phyloP scores from a whole-genome alignment of 352 stramenopile genomes.

The Phytophthora cactorum region DNA sequence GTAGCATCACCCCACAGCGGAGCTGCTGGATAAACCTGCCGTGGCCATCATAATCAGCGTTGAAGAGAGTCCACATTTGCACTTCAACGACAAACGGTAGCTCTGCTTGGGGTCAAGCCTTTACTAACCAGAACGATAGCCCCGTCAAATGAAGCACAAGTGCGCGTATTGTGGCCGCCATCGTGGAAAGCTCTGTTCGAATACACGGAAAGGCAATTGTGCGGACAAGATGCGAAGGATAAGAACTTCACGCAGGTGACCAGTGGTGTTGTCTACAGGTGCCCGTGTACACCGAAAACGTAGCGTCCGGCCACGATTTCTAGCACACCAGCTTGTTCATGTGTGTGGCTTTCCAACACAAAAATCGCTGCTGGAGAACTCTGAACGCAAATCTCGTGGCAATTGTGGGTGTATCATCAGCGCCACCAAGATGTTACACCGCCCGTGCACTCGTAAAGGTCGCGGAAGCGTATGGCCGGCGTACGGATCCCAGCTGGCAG shows the following conservation, averaged over 20 bases:
- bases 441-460: slow-evolving; percentile 13
- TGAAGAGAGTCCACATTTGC: slow-evolving; percentile 15
- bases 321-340: slow-evolving; percentile 20
- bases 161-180: slow-evolving; percentile 3
- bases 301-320: slow-evolving; percentile 7
- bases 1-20: neutral
- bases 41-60: slow-evolving; percentile 2
- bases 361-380: slow-evolving; percentile 7
- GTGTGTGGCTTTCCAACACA: slow-evolving; percentile 19
- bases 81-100: slow-evolving; percentile 8
- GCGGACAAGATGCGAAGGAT: slow-evolving; percentile 22
- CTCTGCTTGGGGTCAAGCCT: no score
- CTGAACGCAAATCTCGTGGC: slow-evolving; percentile 4
- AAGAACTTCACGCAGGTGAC: slow-evolving; percentile 14
- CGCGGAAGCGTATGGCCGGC: slow-evolving; percentile 4
- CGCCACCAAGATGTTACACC: slow-evolving; percentile 22
- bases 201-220: neutral
- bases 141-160: neutral
- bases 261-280: neutral
- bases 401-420: slow-evolving; percentile 5
- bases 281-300: slow-evolving; percentile 9
- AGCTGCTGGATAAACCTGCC: neutral
- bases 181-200: no score
- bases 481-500: slow-evolving; percentile 30
- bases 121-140: neutral